A percentile compares a stretch with the other conserved stretches of the same genome.
These are phyloP conservation scores for Penicillium dipodomyicola DNA, from an alignment of 495 filamentous ascomycete genomes.

Conservation along the genomic window DNA sequence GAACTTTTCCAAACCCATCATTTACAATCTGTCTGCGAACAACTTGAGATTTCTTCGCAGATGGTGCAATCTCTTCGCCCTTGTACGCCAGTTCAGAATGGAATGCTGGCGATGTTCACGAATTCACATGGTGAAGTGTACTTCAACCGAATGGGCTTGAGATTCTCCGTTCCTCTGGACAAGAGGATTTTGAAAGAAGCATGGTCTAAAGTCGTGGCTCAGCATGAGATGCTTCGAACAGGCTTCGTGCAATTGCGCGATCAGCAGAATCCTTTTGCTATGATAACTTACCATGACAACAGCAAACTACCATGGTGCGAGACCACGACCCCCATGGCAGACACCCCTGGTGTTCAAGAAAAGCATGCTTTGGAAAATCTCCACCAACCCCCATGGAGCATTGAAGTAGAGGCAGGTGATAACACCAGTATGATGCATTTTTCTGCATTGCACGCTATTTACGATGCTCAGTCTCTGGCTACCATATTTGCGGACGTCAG, in stretches of 20 bases:
- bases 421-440: conserved; percentile 39
- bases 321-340: conserved; percentile 18
- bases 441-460: conserved; percentile 70
- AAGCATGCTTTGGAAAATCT: conserved; percentile 34
- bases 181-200: conserved; percentile 52
- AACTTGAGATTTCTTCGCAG: conserved; percentile 17
- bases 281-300: conserved; percentile 53
- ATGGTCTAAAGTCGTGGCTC: conserved; percentile 53
- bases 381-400: conserved; percentile 48
- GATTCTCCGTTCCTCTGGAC: conserved; percentile 51
- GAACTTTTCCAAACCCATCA: conserved; percentile 49
- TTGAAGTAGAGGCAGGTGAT: conserved; percentile 32
- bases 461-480: conserved; percentile 70
- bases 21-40: conserved; percentile 50
- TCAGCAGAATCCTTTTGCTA: conserved; percentile 57
- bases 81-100: conserved; percentile 72
- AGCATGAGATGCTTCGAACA: conserved; percentile 69
- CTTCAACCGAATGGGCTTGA: conserved; percentile 74
- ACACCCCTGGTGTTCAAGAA: conserved; percentile 15
- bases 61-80: conserved; percentile 34
- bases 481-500: conserved; percentile 57
- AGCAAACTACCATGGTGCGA: conserved; percentile 46
- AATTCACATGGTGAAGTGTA: conserved; percentile 64
- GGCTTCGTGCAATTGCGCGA: conserved; percentile 56
- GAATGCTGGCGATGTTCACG: conserved; percentile 74